Base-by-base conservation (phyloP, 2,329 filamentous ascomycete species). In the Podosphaera leucotricha region DNA sequence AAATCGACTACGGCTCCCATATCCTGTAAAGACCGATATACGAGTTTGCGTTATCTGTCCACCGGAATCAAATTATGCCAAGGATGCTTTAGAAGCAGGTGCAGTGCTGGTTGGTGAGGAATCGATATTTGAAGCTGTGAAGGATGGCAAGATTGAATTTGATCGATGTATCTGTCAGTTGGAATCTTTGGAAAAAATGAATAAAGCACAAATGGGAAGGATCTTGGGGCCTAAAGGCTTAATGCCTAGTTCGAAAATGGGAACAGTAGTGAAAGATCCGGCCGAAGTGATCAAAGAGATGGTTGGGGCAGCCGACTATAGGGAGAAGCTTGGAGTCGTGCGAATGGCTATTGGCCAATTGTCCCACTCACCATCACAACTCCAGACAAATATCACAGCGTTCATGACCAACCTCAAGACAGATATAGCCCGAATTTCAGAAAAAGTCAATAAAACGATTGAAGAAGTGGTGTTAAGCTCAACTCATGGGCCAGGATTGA, bases 311-410 rank as follows among this genome's bases (percentile, higher is more conserved):
- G 81, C 77, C 44, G 76, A 86, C 53, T 98, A 93, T 64, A 75
- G 84, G 57, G 90, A 98, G 65, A 71, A 79, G 52, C 62, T 77
- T 51, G 90, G 85, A 15, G 82, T 90, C 24, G 73, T 98, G 45
- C 71, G 86, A 47, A 72, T 95, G 68, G 78, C 85, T n/a, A 72
- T 98, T 48, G 90, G 87, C 4, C 85, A 94, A 63, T 62, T 98
- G 57, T 80, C 74, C 1, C 92, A 92, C 63, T 82, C 83, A 6
- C 85, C 90, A 2, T 77, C 90, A 54, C 75, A 90, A 69, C 63
- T 98, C 63, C 73, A 78, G 57, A 74, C 74, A 50, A 98, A 98
- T 59, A 70, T 98, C 59, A 80, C 77, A 62, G 66, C 74, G 20
- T 74, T 93, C 49, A 67, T 95, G 55, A 70, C 70, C 19, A 68